Evolutionary conservation across 495 filamentous ascomycete genomes (phyloP), one percentile per base, ranked within the genome.

Genomic region (Amorphotheca resinae): DNA sequence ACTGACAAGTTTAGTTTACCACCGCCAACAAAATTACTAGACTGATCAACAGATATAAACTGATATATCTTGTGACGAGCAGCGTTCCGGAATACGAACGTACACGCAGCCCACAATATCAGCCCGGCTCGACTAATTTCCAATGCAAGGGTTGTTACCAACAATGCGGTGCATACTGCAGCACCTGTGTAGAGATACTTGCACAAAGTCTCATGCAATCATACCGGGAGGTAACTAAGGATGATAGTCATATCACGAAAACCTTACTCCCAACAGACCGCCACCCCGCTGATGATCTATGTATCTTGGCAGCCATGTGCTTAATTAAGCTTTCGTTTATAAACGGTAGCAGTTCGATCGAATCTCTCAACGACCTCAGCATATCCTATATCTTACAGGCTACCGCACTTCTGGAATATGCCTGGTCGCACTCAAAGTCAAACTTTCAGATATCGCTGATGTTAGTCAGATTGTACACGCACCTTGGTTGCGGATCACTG

Each of bases 401-500:
- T 2, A 57, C 64, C 12, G 40, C 64, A 2, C 50, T 73, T 32
- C 50, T 74, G 2, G 69, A 74, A 16, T 60, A 59, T 20, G 62
- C 66, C 32, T 45, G 61, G 5, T 45, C 48, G 11, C 50, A 55
- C 8, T 64, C 61, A 0, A 58, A 61, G 2, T 50, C 57, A 0
- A 63, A 68, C 22, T 58, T 53, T 26, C 55, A 59, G 7, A 56
- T 72, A 1, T 55, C 60, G 2, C 49, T 73, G 7, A 42, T 73
- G 9, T 58, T 75, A 1, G 51, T 62, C 8, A 61, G 68, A 46
- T 50, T 74, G 15, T 70, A 70, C 46, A 68, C 22, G 38, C 64
- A 20, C 58, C 68, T 46, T 61, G 72, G 32, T 64, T 64, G 33
- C 56, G 63, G 14, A 57, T 62, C 4, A 54, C 56, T 42, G 62